Base-by-base conservation (phyloP, 495 filamentous ascomycete genomes). In the Cryomyces minteri region DNA sequence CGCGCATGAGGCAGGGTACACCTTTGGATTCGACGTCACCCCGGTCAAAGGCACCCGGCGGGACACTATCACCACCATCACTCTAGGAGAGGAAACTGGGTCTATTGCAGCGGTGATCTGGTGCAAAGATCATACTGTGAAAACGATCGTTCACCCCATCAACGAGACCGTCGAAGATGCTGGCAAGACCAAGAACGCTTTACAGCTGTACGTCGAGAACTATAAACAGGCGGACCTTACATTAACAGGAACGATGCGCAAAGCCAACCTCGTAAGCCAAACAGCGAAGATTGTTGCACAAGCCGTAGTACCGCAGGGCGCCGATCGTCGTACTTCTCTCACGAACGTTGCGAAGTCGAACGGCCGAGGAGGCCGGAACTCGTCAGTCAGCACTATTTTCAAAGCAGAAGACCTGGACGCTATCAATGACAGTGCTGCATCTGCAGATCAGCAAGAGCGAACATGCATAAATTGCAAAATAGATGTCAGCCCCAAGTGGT, bases 151-250 rank as follows among this genome's bases (percentile, higher is more conserved):
- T 11, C 86, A 96, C 61, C 73, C 64, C 1, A 80, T 95, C 61
- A 68, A 80, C 50, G 87, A 98, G 46, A 71, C 78, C 6, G 76
- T 77, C 43, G 61, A 58, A 39, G 67, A 77, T 29, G 63, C 58
- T 11, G 75, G 72, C 31, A 62, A 70, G 53, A 93, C 77, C 48
- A 62, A 70, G 52, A 93, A 77, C 48, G 88, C 83, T 11, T 65
- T 99, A 12, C 87, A 94, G 58, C 68, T 88, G 8, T 99, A 80
- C 56, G 80, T 78, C 29, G 73, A 73, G 43, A 87, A 80, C 38
- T 94, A 84, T 68, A 99, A 96, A 63, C 88, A 96, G 59, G 87
- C 88, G 14, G 90, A 99, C 53, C 69, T 88, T 18, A 73, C 81
- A 12, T 62, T 94, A 44, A 94, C 87, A 6, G 88, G 88, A 18